Evolutionary conservation across 75 land plant genomes (phyloP).

Genomic region (Pinus tabuliformis): DNA sequence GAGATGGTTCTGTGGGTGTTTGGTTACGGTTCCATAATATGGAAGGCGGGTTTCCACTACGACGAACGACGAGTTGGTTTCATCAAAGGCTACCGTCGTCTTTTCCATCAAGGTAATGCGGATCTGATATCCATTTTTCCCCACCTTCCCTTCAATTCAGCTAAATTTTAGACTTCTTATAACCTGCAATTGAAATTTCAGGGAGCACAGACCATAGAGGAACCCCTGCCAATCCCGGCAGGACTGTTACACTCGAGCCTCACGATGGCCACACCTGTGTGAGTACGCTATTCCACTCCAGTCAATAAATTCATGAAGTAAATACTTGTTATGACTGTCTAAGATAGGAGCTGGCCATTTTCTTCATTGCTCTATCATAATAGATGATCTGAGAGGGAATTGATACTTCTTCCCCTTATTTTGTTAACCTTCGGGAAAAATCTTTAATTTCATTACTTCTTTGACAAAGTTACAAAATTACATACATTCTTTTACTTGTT

Average conservation of each 20-base stretch:
- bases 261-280: conserved; percentile 65
- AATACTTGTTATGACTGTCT: too few species aligned
- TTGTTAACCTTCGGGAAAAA: too few species aligned
- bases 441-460: too few species aligned
- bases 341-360: too few species aligned
- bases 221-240: conserved; percentile 77
- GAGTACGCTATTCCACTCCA: conserved; percentile 12
- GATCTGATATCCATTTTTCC: neutral
- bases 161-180: neutral
- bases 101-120: conserved; percentile 70
- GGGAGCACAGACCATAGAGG: conserved; percentile 96
- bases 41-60: conserved; percentile 79
- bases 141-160: neutral
- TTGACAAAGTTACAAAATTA: too few species aligned
- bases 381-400: too few species aligned
- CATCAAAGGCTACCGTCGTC: conserved; percentile 70
- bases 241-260: conserved; percentile 81
- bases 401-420: too few species aligned
- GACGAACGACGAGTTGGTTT: conserved; percentile 63
- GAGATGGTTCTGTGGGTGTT: conserved; percentile 86
- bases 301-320: too few species aligned
- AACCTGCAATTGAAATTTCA: conserved; percentile 16
- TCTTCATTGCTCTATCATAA: too few species aligned
- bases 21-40: conserved; percentile 84
- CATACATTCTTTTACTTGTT: too few species aligned